Evolutionary conservation across 345 rosid genomes (phyloP).

Genomic region (Brassica carinata): DNA sequence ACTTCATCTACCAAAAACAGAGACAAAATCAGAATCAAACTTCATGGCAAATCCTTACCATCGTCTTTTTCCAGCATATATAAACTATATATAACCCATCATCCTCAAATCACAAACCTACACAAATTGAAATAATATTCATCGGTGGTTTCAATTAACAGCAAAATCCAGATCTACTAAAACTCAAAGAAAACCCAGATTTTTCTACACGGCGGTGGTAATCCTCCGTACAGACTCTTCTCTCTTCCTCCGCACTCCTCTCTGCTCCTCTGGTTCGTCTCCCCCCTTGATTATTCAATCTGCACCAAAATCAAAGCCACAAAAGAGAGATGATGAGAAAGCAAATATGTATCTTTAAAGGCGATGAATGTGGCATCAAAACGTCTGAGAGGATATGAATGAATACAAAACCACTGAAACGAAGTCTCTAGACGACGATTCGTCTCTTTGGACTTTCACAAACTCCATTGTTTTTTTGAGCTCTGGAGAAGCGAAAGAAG

Average conservation of each 20-base stretch:
- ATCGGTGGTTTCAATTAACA: background rate
- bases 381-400: too few species aligned
- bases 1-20: too few species aligned
- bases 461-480: too few species aligned
- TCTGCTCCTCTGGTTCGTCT: background rate
- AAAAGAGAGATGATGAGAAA: too few species aligned
- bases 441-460: too few species aligned
- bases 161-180: background rate
- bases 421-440: too few species aligned
- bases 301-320: too few species aligned
- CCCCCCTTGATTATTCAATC: too few species aligned
- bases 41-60: background rate
- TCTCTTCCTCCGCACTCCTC: background rate
- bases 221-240: background rate
- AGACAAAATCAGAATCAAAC: background rate
- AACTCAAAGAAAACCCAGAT: background rate
- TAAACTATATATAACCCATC: background rate
- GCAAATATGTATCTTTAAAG: too few species aligned
- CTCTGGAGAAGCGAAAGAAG: too few species aligned
- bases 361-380: too few species aligned
- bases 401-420: too few species aligned
- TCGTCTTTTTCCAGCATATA: background rate
- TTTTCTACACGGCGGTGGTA: background rate
- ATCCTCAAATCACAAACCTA: background rate
- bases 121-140: background rate